Base-by-base conservation (phyloP, 202 grass and related monocot genomes). In the Panicum virgatum region DNA sequence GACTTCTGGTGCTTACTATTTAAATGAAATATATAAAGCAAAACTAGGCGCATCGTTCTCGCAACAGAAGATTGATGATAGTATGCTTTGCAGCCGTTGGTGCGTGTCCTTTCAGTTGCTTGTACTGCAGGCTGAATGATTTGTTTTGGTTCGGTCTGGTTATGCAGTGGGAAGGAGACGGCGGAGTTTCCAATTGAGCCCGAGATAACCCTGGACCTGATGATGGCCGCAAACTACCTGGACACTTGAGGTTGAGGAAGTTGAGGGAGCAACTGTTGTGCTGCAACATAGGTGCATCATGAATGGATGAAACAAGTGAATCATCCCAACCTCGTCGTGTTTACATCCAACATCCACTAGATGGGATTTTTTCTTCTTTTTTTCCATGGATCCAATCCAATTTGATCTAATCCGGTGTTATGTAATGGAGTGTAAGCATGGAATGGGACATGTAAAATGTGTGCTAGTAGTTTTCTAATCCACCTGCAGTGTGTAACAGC, bases 161-260 rank as follows among this genome's bases (percentile, higher is more conserved):
- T 75, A 15, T 80, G 79, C 70, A 97, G 95, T 78, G 95, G 95
- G 67, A 94, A 91, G 74, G 92, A 94, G 44, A 91, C 92, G 2
- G 20, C 83, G 0, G 93, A 97, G 66, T 94, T 97, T 54, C 88
- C 73, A 15, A 97, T 94, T 4, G 94, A 97, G 46, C 92, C 92
- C 0, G 88, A 94, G 66, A 91, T 94, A 26, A 93, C 94, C 20
- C 79, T 97, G 77, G 92, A 97, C 56, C 79, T 97, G 75, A 97
- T 94, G 92, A 97, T 97, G 94, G 92, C 94, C 2, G 94, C 94
- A 45, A 94, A 97, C 76, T 97, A 92, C 83, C 86, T 97, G 12
- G 91, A 97, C 82, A 89, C 90, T 29, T 92, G 56, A 93, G 16
- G 73, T 38, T 12, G 23, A 57, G 1, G 11, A 59, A 58, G 2